Evolutionary conservation across 305 asterid species (phyloP).

Genomic region (Withania somnifera): DNA sequence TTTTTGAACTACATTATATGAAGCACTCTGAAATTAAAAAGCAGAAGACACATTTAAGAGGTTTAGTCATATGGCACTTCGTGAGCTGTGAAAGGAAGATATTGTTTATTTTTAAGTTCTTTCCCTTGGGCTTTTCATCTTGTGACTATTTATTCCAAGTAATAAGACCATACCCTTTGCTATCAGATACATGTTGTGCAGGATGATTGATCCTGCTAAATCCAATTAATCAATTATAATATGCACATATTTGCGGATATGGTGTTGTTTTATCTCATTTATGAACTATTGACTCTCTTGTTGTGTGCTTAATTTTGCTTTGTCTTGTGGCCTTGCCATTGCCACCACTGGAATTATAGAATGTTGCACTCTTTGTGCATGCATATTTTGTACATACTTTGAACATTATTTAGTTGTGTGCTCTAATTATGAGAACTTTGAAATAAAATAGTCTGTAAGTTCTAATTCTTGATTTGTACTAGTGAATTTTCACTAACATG

Average conservation of each 20-base stretch:
- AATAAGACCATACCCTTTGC: not conserved
- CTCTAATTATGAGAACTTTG: no score
- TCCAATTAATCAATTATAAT: not conserved
- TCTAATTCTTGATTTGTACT: not conserved
- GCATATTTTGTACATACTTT: no score
- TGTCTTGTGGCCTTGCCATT: no score
- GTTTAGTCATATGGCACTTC: no score
- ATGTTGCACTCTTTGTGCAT: no score
- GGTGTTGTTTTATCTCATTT: not conserved
- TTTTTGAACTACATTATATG: not conserved
- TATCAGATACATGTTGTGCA: not conserved
- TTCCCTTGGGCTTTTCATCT: not conserved
- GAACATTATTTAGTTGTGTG: no score
- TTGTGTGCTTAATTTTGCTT: no score
- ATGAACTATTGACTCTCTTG: not conserved
- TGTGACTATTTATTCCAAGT: not conserved
- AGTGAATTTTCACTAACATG: not conserved
- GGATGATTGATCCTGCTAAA: not conserved
- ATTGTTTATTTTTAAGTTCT: no score
- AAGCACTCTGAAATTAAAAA: not conserved
- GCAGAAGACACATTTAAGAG: not conserved
- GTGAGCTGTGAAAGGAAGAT: no score
- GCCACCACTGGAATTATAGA: no score
- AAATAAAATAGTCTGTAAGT: no score
- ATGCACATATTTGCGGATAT: not conserved